Evolutionary conservation across 768 basidiomycete genomes (phyloP).

Genomic region (Russula brevipes): DNA sequence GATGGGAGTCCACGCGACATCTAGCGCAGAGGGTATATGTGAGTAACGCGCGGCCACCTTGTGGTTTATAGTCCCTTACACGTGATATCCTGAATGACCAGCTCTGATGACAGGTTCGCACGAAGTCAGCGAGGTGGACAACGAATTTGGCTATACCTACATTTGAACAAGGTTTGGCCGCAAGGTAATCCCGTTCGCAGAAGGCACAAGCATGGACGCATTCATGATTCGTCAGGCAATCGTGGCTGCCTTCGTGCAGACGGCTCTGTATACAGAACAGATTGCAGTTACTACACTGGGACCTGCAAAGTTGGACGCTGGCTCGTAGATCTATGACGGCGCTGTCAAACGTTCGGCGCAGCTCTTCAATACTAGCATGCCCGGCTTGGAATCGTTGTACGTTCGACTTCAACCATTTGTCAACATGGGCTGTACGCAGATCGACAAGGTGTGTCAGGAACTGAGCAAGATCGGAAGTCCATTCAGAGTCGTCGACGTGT

Average conservation of each 20-base stretch:
- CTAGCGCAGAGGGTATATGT: conserved; percentile 31
- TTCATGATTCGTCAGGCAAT: conserved; percentile 47
- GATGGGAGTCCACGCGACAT: conserved; percentile 45
- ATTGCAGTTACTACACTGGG: conserved; percentile 45
- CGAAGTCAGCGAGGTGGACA: not conserved
- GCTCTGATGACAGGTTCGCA: conserved; percentile 35
- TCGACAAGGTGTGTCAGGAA: conserved; percentile 41
- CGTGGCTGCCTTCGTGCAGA: conserved; percentile 43
- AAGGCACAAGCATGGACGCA: conserved; percentile 46
- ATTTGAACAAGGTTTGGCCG: conserved; percentile 37
- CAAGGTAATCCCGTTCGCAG: conserved; percentile 30
- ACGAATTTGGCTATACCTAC: conserved; percentile 33
- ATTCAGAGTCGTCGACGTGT: conserved; percentile 37
- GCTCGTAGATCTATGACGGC: conserved; percentile 43
- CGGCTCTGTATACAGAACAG: conserved; percentile 45
- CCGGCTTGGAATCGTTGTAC: conserved; percentile 41
- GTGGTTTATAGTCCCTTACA: conserved; percentile 33
- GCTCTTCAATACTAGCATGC: conserved; percentile 42
- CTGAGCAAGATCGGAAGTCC: conserved; percentile 37
- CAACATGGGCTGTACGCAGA: conserved; percentile 44
- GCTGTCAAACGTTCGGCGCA: conserved; percentile 44
- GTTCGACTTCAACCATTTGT: conserved; percentile 49
- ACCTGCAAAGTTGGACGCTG: conserved; percentile 46
- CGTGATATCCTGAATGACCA: conserved; percentile 51
- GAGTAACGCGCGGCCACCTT: not conserved